A percentile compares a stretch with the other conserved stretches of the same genome.
Evolutionary conservation across 176 grass and related monocot genomes (phyloP).

Genomic region (Coix lacrymajobi): DNA sequence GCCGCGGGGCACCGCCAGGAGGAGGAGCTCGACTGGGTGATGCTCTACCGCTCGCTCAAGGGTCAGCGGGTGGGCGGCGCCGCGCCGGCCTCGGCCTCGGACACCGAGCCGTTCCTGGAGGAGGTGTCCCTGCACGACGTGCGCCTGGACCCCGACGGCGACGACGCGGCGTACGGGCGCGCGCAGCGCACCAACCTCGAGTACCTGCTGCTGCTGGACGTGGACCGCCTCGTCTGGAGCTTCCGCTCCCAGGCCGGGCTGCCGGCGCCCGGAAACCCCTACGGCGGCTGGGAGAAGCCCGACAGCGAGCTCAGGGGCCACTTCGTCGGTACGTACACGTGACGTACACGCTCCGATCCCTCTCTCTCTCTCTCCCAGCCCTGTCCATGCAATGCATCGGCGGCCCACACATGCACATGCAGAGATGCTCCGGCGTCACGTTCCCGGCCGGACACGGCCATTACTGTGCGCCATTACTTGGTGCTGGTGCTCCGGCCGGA

Average conservation of each 20-base stretch:
- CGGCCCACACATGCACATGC: background rate
- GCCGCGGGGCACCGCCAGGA: background rate
- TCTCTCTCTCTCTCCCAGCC: background rate
- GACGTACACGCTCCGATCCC: background rate
- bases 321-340: slow-evolving; percentile 81
- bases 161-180: slow-evolving; percentile 39
- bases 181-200: slow-evolving; percentile 79
- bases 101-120: slow-evolving; percentile 18
- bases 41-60: slow-evolving; percentile 56
- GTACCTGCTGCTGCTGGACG: slow-evolving; percentile 74
- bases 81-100: background rate
- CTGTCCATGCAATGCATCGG: background rate
- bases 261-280: slow-evolving; percentile 43
- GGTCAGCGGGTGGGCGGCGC: background rate
- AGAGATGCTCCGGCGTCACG: background rate
- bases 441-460: background rate
- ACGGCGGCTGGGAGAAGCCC: slow-evolving; percentile 67
- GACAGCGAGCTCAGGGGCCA: slow-evolving; percentile 62
- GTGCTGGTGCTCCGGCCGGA: background rate
- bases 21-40: slow-evolving; percentile 64
- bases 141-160: slow-evolving; percentile 31
- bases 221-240: slow-evolving; percentile 68
- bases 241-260: slow-evolving; percentile 54
- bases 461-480: background rate
- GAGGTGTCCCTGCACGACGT: slow-evolving; percentile 69